phyloP scores from a whole-genome alignment of 1,284 basidiomycete species.

The Cryptococcus maquisensis region DNA sequence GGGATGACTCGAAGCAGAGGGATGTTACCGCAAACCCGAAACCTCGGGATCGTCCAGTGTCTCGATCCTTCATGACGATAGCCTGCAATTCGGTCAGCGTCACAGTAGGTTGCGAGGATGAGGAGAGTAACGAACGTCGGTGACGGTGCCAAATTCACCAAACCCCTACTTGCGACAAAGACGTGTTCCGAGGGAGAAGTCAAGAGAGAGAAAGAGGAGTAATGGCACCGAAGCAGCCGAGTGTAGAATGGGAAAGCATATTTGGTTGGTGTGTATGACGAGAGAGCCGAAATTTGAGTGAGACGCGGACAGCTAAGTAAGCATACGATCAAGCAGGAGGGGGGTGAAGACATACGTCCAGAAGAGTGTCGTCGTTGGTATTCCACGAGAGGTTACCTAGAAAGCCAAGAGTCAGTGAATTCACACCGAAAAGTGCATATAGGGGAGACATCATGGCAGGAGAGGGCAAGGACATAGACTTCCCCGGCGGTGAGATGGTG shows the following conservation, averaged over 20 bases:
- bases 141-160: conserved; percentile 44
- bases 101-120: no score
- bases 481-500: no score
- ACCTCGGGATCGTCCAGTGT: conserved; percentile 90
- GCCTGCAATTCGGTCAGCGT: conserved; percentile 41
- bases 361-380: conserved; percentile 83
- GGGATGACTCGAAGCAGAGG: background rate
- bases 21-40: conserved; percentile 77
- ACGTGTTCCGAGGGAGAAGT: no score
- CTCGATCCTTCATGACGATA: conserved; percentile 96
- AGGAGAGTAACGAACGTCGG: conserved; percentile 22
- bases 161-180: conserved; percentile 30
- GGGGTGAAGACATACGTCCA: conserved; percentile 65
- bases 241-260: background rate
- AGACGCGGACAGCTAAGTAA: conserved; percentile 8
- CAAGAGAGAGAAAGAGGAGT: no score
- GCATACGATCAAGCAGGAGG: conserved; percentile 55
- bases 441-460: no score
- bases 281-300: conserved; percentile 3
- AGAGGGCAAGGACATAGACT: no score
- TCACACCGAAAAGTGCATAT: no score
- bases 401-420: background rate
- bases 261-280: conserved; percentile 1
- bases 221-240: background rate
- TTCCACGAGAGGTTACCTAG: conserved; percentile 60